Evolutionary conservation across 2,329 filamentous ascomycete genomes (phyloP), one percentile per base, ranked within the genome.

Genomic region (Penicillium sclerotigenum): DNA sequence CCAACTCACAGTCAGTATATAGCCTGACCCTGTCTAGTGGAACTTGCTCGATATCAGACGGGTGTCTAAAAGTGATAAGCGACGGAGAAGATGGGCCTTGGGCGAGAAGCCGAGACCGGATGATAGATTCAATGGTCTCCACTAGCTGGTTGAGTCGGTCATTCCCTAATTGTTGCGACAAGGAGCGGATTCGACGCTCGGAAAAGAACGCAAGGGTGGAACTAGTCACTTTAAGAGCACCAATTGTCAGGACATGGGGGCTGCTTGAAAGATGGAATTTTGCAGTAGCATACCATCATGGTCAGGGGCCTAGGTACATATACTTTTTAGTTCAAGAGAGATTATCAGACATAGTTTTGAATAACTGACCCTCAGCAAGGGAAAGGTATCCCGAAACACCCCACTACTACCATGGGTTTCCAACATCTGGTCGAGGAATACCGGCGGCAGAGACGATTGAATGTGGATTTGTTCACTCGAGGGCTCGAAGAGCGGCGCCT

Each of bases 121-220:
- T 38, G 18, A 38, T 20, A 14, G 37, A 38, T 38, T 38, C 37
- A 0, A 38, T 38, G 2, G 37, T 22, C 20, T 22, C 63, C n/a
- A 70, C 60, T 10, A 65, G 47, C 28, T 65, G 58, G 14, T 56
- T 48, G 24, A 71, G 52, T 28, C 59, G 62, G 29, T 57, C 59
- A 46, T 71, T 64, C n/a, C 66, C 64, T 11, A 70, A 57, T 1
- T 59, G 61, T 10, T 59, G 41, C 14, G 67, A 65, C 40, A 75
- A 54, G 3, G 70, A 67, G 3, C 54, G 59, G 9, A 74, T 66
- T 41, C 68, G 66, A 18, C 63, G 65, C 22, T 74, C 68, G 1
- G 73, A 74, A 46, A 74, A 75, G 54, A 74, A 74, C 13, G 71
- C 66, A 11, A 74, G 51, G 34, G 66, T 67, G 8, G 68, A 73